phyloP scores from a whole-genome alignment of 495 filamentous ascomycete species.

The Hypoxylon lenormandii region DNA sequence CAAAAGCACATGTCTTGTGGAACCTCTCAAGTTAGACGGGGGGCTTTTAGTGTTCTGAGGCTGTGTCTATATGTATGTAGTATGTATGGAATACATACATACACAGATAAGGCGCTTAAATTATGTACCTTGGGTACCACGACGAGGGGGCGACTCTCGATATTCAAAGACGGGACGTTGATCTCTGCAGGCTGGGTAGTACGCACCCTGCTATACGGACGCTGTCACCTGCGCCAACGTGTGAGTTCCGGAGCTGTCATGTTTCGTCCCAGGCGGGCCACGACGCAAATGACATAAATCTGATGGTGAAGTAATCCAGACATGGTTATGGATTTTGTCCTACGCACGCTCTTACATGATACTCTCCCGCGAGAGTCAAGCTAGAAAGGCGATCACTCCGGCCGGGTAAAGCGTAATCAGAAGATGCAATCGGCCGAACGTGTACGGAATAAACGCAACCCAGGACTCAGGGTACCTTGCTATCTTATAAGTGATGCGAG shows the following conservation, averaged over 20 bases:
- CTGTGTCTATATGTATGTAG: neutral
- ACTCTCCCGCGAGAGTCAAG: neutral
- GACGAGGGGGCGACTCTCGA: slow-evolving; percentile 33
- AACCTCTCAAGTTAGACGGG: neutral
- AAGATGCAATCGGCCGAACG: slow-evolving; percentile 36
- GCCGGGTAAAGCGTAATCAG: slow-evolving; percentile 28
- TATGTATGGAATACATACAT: slow-evolving; percentile 7
- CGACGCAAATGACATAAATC: slow-evolving; percentile 39
- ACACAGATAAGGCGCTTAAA: slow-evolving; percentile 1
- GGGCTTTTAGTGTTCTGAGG: neutral
- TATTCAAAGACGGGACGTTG: slow-evolving; percentile 29
- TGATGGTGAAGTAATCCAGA: slow-evolving; percentile 34
- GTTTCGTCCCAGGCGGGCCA: slow-evolving; percentile 19
- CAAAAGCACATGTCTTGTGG: neutral
- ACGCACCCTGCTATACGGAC: slow-evolving; percentile 16
- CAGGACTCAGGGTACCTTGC: neutral
- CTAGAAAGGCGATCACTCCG: slow-evolving; percentile 16
- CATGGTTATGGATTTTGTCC: neutral
- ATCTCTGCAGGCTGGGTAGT: slow-evolving; percentile 38
- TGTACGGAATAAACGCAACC: neutral
- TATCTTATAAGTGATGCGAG: slow-evolving; percentile 22
- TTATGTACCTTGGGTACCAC: slow-evolving; percentile 2
- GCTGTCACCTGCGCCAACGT: slow-evolving; percentile 7
- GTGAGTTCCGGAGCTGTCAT: slow-evolving; percentile 19
- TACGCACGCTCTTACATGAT: neutral